Percentiles rank a stretch among this genome's conserved stretches.
phyloP scores from a whole-genome alignment of 441 rosid genomes.

The Gossypium trilobum region DNA sequence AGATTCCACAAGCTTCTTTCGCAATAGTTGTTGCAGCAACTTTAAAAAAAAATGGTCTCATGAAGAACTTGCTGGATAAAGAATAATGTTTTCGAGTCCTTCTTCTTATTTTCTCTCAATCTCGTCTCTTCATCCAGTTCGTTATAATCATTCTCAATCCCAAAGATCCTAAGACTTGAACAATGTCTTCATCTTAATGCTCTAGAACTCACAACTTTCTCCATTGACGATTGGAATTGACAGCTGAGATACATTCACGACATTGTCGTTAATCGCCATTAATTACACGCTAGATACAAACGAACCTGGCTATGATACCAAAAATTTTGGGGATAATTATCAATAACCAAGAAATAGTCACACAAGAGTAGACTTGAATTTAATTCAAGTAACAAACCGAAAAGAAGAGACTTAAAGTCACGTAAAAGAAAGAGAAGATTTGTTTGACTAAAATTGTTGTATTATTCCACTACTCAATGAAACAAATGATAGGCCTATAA shows the following conservation, averaged over 20 bases:
- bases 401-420: not conserved
- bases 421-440: not conserved
- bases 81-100: too few species aligned
- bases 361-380: not conserved
- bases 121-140: not conserved
- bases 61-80: too few species aligned
- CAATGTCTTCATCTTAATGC: not conserved
- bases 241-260: not conserved
- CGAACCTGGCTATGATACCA: not conserved
- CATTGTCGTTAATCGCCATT: not conserved
- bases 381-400: not conserved
- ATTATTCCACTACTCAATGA: not conserved
- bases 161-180: not conserved
- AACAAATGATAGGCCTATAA: not conserved
- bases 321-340: not conserved
- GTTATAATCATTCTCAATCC: not conserved
- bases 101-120: too few species aligned
- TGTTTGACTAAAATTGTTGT: not conserved
- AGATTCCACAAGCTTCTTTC: not conserved
- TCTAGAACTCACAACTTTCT: not conserved
- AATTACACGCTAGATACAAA: not conserved
- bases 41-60: too few species aligned
- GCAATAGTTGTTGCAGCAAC: too few species aligned
- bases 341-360: not conserved
- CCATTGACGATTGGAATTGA: not conserved